Conservation (phyloP, 148 eudicot genomes). For the Camellia sinensis region DNA sequence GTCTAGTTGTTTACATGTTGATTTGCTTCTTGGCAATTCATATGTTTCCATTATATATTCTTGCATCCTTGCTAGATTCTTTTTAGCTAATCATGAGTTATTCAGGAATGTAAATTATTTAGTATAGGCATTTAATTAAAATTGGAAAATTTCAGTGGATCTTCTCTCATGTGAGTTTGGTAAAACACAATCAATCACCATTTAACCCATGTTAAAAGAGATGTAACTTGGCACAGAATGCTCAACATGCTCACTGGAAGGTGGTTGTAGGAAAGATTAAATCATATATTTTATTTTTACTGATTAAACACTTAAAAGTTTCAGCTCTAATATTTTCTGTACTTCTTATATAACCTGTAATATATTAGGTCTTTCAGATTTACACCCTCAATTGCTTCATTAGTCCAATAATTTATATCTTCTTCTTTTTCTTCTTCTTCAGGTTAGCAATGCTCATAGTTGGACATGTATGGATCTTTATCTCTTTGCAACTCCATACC, state of each 20-base stretch:
- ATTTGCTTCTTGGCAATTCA: not conserved
- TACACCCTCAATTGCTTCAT: not conserved
- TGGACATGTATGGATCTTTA: conserved; percentile 93
- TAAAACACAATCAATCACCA: not conserved
- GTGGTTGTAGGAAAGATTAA: not conserved
- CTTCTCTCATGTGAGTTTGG: not conserved
- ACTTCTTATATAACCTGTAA: not conserved
- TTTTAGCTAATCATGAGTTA: not conserved
- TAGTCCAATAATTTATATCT: not conserved
- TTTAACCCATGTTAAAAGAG: not conserved
- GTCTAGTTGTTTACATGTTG: not conserved
- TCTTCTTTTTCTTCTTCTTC: conserved; percentile 6
- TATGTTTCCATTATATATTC: not conserved
- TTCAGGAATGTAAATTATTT: not conserved
- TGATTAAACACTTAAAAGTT: not conserved
- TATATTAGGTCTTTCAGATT: not conserved
- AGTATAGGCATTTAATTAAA: not conserved
- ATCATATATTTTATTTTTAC: not conserved
- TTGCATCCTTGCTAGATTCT: not conserved
- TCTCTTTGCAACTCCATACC: conserved; percentile 85
- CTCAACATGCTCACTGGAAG: not conserved
- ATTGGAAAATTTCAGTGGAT: not conserved
- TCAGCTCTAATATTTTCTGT: not conserved
- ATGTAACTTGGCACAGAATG: not conserved
- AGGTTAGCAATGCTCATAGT: conserved; percentile 71